These are phyloP conservation scores for Suillus cothurnatus DNA, from an alignment of 768 basidiomycete genomes.

Conservation along the genomic window DNA sequence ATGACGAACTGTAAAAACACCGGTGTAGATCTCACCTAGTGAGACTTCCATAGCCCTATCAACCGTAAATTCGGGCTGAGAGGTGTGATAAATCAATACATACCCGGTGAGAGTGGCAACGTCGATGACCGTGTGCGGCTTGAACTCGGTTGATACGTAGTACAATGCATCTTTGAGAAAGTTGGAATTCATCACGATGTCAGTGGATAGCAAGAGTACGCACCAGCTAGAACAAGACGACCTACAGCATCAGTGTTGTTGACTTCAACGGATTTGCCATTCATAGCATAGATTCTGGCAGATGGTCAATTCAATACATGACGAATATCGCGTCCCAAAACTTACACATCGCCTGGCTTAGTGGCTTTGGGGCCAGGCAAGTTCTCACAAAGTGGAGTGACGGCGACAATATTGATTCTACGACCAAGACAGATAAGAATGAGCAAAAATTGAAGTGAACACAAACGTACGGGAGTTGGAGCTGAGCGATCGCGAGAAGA, in stretches of 20 bases:
- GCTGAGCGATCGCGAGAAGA: conserved; percentile 77
- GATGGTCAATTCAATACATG: background rate
- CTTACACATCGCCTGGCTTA: conserved; percentile 86
- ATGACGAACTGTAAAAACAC: conserved; percentile 69
- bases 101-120: conserved; percentile 87
- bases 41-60: conserved; percentile 70
- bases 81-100: conserved; percentile 12
- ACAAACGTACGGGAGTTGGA: conserved; percentile 69
- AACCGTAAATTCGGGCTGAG: conserved; percentile 22
- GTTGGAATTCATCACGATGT: background rate
- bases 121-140: conserved; percentile 82
- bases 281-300: conserved; percentile 66
- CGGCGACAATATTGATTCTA: conserved; percentile 74
- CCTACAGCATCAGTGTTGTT: conserved; percentile 91
- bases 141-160: conserved; percentile 76
- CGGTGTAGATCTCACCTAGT: conserved; percentile 75
- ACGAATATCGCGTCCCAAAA: conserved; percentile 4
- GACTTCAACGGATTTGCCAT: conserved; percentile 83
- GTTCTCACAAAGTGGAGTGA: conserved; percentile 82
- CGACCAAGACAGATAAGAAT: background rate
- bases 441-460: background rate
- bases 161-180: conserved; percentile 69
- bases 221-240: conserved; percentile 72
- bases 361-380: conserved; percentile 70
- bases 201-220: conserved; percentile 14